These are phyloP conservation scores for Avena insularis DNA, from an alignment of 176 grass and related monocot species.

Conservation along the genomic window DNA sequence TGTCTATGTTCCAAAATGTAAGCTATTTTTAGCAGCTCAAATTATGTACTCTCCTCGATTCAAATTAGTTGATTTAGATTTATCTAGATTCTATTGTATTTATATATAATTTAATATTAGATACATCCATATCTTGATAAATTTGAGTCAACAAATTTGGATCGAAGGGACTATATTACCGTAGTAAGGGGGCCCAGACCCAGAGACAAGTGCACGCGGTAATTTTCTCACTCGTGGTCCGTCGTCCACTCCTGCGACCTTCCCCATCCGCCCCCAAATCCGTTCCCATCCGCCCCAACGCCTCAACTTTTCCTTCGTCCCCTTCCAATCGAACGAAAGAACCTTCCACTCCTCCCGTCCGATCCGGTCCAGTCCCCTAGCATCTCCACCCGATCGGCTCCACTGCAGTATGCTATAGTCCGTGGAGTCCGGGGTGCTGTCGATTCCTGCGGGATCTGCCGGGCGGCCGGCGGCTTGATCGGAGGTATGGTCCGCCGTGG, in stretches of 20 bases:
- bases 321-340: conserved; percentile 8
- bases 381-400: not conserved
- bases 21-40: too few species aligned
- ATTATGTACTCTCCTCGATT: too few species aligned
- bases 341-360: not conserved
- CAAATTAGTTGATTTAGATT: too few species aligned
- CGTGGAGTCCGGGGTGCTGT: not conserved
- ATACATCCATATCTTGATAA: too few species aligned
- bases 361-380: not conserved
- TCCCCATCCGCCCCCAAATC: not conserved
- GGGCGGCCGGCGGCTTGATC: not conserved
- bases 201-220: not conserved
- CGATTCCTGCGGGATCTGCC: conserved; percentile 28
- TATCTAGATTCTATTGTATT: too few species aligned
- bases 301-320: not conserved
- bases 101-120: too few species aligned
- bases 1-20: too few species aligned
- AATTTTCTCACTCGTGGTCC: not conserved
- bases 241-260: not conserved
- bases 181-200: not conserved
- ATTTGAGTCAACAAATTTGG: too few species aligned
- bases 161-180: too few species aligned
- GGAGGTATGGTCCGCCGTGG: not conserved
- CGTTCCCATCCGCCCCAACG: not conserved
- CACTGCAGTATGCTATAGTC: conserved; percentile 21